Conservation (phyloP, 2,329 filamentous ascomycete genomes). For the Xylaria sp. region DNA sequence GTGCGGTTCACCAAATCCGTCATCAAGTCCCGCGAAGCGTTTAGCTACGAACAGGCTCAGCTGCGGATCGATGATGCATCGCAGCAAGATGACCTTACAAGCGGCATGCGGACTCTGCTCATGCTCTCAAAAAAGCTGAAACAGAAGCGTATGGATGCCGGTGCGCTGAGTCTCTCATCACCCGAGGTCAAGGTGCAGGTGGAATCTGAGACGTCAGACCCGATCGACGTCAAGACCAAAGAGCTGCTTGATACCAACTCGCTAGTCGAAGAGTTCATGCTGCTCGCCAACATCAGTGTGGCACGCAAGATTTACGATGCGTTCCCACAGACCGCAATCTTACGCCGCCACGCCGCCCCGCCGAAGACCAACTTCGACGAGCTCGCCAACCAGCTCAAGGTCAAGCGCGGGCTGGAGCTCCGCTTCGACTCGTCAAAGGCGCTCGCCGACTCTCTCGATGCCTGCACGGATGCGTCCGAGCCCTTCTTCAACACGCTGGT, state of each 20-base stretch:
- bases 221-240: constrained; percentile 96
- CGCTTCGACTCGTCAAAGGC: constrained; percentile 87
- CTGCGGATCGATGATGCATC: constrained; percentile 89
- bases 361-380: constrained; percentile 98
- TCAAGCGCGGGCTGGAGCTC: constrained; percentile 84
- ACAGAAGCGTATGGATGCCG: constrained; percentile 95
- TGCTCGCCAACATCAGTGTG: constrained; percentile 96
- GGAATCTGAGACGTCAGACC: constrained; percentile 95
- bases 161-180: constrained; percentile 94
- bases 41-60: constrained; percentile 97
- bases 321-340: constrained; percentile 93
- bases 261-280: constrained; percentile 98
- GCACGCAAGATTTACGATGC: constrained; percentile 88
- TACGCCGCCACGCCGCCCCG: constrained; percentile 90
- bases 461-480: constrained; percentile 79
- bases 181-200: constrained; percentile 96
- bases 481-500: constrained; percentile 99
- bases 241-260: constrained; percentile 95
- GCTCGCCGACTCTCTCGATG: constrained; percentile 91
- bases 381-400: constrained; percentile 87
- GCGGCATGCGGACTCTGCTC: constrained; percentile 87
- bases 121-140: constrained; percentile 91
- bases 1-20: constrained; percentile 97
- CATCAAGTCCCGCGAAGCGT: constrained; percentile 94
- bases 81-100: constrained; percentile 88